Percentiles rank a stretch among this genome's conserved stretches.
These are phyloP conservation scores for Candida ponderosae DNA, from an alignment of 805 yeast species.

Conservation along the genomic window DNA sequence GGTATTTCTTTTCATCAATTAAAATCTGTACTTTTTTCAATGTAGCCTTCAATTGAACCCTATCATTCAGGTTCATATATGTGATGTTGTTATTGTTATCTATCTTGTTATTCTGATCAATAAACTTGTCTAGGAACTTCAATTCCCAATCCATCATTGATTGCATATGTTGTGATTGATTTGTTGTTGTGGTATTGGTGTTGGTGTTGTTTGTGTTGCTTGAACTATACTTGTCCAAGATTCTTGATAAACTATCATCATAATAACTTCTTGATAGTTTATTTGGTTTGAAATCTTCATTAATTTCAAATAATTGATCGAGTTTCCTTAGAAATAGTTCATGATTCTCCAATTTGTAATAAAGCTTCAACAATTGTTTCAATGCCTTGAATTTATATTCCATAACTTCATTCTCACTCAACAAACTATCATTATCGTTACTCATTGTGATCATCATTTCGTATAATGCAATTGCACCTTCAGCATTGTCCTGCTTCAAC, in stretches of 20 bases:
- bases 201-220: conserved; percentile 23
- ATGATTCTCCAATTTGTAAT: conserved; percentile 11
- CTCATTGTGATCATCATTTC: conserved; percentile 20
- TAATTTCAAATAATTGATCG: conserved; percentile 4
- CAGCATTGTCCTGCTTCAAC: conserved; percentile 16
- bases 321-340: conserved; percentile 6
- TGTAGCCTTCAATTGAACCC: conserved; percentile 41
- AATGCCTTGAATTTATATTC: conserved; percentile 18
- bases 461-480: conserved; percentile 11
- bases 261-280: conserved; percentile 18
- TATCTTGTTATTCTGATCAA: conserved; percentile 16
- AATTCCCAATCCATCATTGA: conserved; percentile 7
- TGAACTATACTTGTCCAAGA: conserved; percentile 26
- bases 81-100: no score
- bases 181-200: conserved; percentile 15
- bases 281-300: conserved; percentile 6
- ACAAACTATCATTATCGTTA: conserved; percentile 30
- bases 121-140: conserved; percentile 22
- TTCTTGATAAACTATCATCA: conserved; percentile 29
- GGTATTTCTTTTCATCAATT: conserved; percentile 20
- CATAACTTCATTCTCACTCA: conserved; percentile 24
- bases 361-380: conserved; percentile 17
- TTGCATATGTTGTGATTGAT: no score
- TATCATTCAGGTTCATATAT: conserved; percentile 23
- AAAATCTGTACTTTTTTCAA: conserved; percentile 34